Evolutionary conservation across 805 yeast species (phyloP).

Genomic region (Candida sakaeoensis): DNA sequence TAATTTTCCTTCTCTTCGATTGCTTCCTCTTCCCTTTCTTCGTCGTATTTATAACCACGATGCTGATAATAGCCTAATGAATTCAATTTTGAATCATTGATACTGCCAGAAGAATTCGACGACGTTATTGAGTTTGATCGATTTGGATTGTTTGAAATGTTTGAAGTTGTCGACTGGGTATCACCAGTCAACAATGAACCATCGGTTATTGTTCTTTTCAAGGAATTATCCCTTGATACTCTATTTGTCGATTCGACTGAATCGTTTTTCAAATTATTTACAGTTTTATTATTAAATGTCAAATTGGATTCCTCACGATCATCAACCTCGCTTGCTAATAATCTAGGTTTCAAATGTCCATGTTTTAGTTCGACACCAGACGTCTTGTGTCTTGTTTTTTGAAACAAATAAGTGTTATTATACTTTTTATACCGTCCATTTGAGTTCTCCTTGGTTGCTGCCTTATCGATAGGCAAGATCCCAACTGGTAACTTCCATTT

Average conservation of each 20-base stretch:
- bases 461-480: constrained; percentile 44
- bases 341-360: constrained; percentile 59
- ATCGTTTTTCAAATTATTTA: constrained; percentile 5
- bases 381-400: constrained; percentile 23
- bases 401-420: constrained; percentile 19
- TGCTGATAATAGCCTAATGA: constrained; percentile 39
- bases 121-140: constrained; percentile 21
- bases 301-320: constrained; percentile 32
- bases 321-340: constrained; percentile 73
- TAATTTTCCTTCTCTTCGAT: constrained; percentile 9
- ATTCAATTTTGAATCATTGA: constrained; percentile 20
- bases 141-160: constrained; percentile 8
- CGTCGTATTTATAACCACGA: constrained; percentile 31
- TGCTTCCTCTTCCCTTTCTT: constrained; percentile 17
- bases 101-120: constrained; percentile 27
- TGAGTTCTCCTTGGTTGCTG: constrained; percentile 19
- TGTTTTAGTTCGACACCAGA: constrained; percentile 56
- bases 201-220: constrained; percentile 30
- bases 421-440: constrained; percentile 27
- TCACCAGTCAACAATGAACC: constrained; percentile 16
- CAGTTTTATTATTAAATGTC: constrained; percentile 8
- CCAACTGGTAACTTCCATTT: constrained; percentile 54
- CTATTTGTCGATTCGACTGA: constrained; percentile 1
- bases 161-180: constrained; percentile 6
- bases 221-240: constrained; percentile 25